Conservation (phyloP, 768 basidiomycete species). For the Phanerodontia chrysosporium region DNA sequence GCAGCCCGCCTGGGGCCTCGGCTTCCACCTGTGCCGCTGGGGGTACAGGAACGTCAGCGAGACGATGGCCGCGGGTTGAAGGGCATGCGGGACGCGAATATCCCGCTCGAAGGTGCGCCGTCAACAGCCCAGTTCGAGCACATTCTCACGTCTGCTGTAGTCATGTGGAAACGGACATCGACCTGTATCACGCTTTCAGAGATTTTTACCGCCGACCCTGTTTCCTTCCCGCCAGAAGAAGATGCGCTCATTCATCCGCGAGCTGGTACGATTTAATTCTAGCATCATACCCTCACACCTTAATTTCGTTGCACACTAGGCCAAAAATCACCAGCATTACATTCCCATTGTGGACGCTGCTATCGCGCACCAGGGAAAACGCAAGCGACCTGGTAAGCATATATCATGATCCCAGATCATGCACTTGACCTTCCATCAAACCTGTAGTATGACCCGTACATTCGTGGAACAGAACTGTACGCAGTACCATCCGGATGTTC, state of each 20-base stretch:
- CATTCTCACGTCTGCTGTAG: conserved; percentile 25
- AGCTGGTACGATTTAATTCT: conserved; percentile 50
- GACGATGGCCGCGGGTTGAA: conserved; percentile 48
- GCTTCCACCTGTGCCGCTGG: conserved; percentile 72
- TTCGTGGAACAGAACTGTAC: conserved; percentile 46
- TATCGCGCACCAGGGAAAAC: conserved; percentile 52
- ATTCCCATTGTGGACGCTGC: conserved; percentile 71
- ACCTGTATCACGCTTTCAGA: conserved; percentile 62
- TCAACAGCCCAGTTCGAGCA: neutral
- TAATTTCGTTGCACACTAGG: too few species aligned
- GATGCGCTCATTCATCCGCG: conserved; percentile 47
- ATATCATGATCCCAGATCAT: too few species aligned
- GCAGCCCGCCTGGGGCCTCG: conserved; percentile 75
- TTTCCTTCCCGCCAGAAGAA: conserved; percentile 56
- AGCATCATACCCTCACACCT: too few species aligned
- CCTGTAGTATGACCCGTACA: conserved; percentile 62
- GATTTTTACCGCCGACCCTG: conserved; percentile 70
- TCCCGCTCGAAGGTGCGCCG: conserved; percentile 68
- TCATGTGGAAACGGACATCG: conserved; percentile 81
- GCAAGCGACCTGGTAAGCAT: conserved; percentile 57
- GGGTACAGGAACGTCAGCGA: conserved; percentile 52
- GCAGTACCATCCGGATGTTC: conserved; percentile 33
- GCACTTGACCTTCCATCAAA: too few species aligned
- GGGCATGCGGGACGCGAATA: conserved; percentile 60
- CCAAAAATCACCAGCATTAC: conserved; percentile 47